Percentiles rank a stretch among this genome's conserved stretches.
These are phyloP conservation scores for Zhuliangozyma parablackwelliae DNA, from an alignment of 1,139 yeast species.

Conservation along the genomic window DNA sequence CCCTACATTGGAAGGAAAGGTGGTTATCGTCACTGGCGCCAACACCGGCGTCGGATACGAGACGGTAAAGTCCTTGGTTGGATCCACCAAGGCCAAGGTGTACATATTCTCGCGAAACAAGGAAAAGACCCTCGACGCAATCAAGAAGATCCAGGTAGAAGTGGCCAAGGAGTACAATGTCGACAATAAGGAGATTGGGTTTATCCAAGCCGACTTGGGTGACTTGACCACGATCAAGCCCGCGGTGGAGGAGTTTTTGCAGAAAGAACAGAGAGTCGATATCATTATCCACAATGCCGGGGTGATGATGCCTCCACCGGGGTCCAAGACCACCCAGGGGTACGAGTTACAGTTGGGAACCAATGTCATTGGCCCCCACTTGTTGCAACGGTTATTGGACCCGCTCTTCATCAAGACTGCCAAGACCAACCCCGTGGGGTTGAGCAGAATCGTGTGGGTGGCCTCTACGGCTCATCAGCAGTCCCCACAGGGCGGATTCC, in stretches of 20 bases:
- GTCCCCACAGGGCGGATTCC: conserved; percentile 37
- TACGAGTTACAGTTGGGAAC: conserved; percentile 30
- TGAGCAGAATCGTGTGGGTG: conserved; percentile 43
- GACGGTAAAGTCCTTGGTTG: conserved; percentile 30
- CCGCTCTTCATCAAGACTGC: conserved; percentile 36
- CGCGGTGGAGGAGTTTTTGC: conserved; percentile 29
- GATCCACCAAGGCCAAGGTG: conserved; percentile 33
- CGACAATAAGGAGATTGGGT: conserved; percentile 11
- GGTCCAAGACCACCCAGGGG: conserved; percentile 14
- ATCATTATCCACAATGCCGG: conserved; percentile 50
- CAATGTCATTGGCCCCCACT: conserved; percentile 47
- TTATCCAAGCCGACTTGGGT: conserved; percentile 33
- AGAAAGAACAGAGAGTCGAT: conserved; percentile 24
- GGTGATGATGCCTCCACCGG: conserved; percentile 39
- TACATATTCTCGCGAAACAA: conserved; percentile 16
- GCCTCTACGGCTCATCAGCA: conserved; percentile 35
- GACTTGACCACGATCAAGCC: conserved; percentile 43
- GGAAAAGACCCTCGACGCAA: conserved; percentile 20
- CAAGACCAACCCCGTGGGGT: conserved; percentile 8
- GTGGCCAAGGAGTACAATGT: conserved; percentile 11
- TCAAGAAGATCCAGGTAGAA: conserved; percentile 20
- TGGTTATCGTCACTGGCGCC: conserved; percentile 19
- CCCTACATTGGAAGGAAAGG: conserved; percentile 16
- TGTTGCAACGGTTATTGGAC: conserved; percentile 42
- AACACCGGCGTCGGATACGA: conserved; percentile 24